phyloP scores from a whole-genome alignment of 768 basidiomycete species.

The Mycena vitilis region DNA sequence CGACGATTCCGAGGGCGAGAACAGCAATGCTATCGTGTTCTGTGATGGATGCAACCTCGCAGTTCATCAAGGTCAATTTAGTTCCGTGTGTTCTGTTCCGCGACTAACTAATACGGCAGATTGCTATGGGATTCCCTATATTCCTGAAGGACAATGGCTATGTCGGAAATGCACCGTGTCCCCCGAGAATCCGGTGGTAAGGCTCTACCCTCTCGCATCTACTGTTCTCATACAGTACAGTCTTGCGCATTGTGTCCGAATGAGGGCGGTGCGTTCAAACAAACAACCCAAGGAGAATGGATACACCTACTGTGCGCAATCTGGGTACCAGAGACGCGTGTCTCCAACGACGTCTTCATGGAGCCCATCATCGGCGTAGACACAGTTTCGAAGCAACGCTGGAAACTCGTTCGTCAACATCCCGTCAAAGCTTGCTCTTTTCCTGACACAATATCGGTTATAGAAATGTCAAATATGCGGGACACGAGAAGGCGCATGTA shows the following conservation, averaged over 20 bases:
- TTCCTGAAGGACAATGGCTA: conserved; percentile 99
- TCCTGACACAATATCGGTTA: conserved; percentile 7
- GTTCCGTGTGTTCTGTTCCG: background rate
- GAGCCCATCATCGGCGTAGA: conserved; percentile 95
- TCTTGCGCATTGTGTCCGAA: conserved; percentile 96
- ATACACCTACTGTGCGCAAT: conserved; percentile 97
- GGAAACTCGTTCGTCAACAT: conserved; percentile 83
- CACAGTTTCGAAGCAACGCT: conserved; percentile 87
- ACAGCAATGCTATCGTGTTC: conserved; percentile 98
- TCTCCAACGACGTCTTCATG: conserved; percentile 97
- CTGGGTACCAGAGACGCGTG: conserved; percentile 95
- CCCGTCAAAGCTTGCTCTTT: background rate
- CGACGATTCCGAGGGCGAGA: conserved; percentile 98
- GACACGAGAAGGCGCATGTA: conserved; percentile 81
- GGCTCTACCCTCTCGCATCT: conserved; percentile 41
- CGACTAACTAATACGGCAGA: conserved; percentile 59
- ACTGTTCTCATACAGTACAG: conserved; percentile 51
- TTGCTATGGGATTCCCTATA: conserved; percentile 99
- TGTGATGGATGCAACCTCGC: conserved; percentile 99
- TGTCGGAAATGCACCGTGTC: conserved; percentile 98
- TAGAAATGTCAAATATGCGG: conserved; percentile 64
- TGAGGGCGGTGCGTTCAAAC: conserved; percentile 98
- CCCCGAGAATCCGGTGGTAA: conserved; percentile 93
- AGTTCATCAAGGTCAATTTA: conserved; percentile 91
- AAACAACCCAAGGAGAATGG: conserved; percentile 93